Base-by-base conservation (phyloP, 1,284 basidiomycete species). In the Heterobasidion irregulare region DNA sequence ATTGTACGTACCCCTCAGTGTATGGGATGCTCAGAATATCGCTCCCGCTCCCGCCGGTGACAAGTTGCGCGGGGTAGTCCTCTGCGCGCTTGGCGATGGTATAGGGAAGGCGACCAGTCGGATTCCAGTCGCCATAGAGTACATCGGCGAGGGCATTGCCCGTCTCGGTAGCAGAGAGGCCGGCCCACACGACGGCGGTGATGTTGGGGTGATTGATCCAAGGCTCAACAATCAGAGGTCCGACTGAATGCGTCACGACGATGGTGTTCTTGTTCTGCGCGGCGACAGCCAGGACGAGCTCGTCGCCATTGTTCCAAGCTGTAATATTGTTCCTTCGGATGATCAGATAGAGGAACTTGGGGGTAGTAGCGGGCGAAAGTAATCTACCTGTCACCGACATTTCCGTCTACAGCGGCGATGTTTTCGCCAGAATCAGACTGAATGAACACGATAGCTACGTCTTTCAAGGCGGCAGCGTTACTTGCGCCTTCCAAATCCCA, bases 191-290 rank as follows among this genome's bases (percentile, higher is more conserved):
- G 44, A 76, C 79, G 0, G 80, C 89, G 8, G 86, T 90, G 57
- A 92, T 77, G 61, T 89, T 89, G 50, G 82, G 82, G 67, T 88
- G 77, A 1, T 92, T 83, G 58, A 90, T 83, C 90, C 90, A 92
- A 0, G 77, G 68, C 67, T 92, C 89, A 46, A 92, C 61, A 56
- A 84, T 81, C 34, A 89, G 70, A 0, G 87, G 84, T 0, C 89
- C 89, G 53, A 89, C 87, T 8, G 83, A 82, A 70, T 94, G 85
- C 19, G 87, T 77, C 38, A 94, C 78, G 15, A 95, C 92, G 48
- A 94, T 80, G 0, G 89, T 92, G 71, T 94, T 93, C 62, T 78
- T 78, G 69, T 86, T 86, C 59, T 75, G 70, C 2, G 74, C 72
- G 0, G 84, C 83, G 15, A 86, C 82, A 6, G 82, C 73, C 3